Evolutionary conservation across 805 yeast genomes (phyloP).

Genomic region (Clavispora vitiphila): DNA sequence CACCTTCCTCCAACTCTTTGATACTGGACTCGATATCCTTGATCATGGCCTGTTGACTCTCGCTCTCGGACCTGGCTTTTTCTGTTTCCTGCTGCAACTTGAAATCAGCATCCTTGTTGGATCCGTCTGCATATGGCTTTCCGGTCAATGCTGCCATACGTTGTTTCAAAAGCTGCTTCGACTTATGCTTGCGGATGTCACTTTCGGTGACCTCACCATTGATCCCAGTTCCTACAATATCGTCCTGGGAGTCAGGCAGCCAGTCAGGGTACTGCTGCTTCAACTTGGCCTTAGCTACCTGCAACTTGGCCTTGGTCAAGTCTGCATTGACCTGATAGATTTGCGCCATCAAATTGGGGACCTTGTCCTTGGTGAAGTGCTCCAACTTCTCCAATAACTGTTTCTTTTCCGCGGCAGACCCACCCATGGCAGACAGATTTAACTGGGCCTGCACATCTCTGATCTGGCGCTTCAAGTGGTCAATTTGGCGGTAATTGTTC

Average conservation of each 20-base stretch:
- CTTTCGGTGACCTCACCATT: conserved; percentile 81
- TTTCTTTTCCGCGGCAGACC: conserved; percentile 42
- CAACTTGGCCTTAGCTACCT: conserved; percentile 51
- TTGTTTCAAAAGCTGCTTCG: conserved; percentile 72
- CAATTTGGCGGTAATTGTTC: conserved; percentile 52
- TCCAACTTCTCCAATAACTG: conserved; percentile 55
- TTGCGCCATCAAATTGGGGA: conserved; percentile 64
- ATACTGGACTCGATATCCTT: conserved; percentile 71
- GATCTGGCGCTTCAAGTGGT: conserved; percentile 59
- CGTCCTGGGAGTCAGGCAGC: conserved; percentile 30
- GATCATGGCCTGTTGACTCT: conserved; percentile 54
- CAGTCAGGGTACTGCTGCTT: conserved; percentile 65
- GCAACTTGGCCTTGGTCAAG: conserved; percentile 62
- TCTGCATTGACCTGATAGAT: conserved; percentile 63
- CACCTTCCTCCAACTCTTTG: conserved; percentile 52
- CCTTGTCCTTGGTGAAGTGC: conserved; percentile 55
- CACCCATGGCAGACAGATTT: conserved; percentile 20
- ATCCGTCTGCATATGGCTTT: conserved; percentile 44
- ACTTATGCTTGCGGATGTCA: conserved; percentile 75
- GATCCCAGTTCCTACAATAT: conserved; percentile 75
- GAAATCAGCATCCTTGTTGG: conserved; percentile 50
- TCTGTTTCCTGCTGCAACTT: conserved; percentile 49
- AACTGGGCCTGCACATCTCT: conserved; percentile 39
- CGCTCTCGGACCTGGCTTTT: conserved; percentile 48
- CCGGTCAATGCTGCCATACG: conserved; percentile 95